A percentile compares a stretch with the other conserved stretches of the same genome.
phyloP scores from a whole-genome alignment of 1,284 basidiomycete genomes.

The Xerocomus amazonicus region DNA sequence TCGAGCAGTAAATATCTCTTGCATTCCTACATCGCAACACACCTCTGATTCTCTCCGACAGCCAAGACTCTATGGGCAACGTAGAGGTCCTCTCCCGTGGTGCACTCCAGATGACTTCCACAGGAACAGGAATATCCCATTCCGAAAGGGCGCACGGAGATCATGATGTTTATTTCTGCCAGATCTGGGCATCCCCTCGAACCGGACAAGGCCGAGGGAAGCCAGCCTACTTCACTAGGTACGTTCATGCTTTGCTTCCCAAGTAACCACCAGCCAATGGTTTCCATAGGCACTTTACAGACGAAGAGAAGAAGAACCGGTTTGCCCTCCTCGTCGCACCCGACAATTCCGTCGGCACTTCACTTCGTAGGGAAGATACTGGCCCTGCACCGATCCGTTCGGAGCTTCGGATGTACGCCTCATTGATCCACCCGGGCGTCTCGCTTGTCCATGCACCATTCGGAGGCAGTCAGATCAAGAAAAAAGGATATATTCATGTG shows the following conservation, averaged over 20 bases:
- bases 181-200: constrained; percentile 81
- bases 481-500: constrained; percentile 67
- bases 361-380: constrained; percentile 55
- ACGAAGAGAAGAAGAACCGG: constrained; percentile 75
- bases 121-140: constrained; percentile 84
- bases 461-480: constrained; percentile 28
- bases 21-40: background rate
- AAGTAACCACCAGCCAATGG: background rate
- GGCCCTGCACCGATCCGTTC: constrained; percentile 76
- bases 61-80: constrained; percentile 88
- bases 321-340: constrained; percentile 74
- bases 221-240: constrained; percentile 81
- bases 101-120: constrained; percentile 86
- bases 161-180: constrained; percentile 74
- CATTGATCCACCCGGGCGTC: constrained; percentile 55
- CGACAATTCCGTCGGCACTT: constrained; percentile 50
- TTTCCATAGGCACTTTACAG: constrained; percentile 60
- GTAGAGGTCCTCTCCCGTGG: constrained; percentile 84
- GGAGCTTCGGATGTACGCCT: constrained; percentile 59
- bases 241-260: background rate
- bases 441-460: constrained; percentile 50
- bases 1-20: constrained; percentile 62
- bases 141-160: constrained; percentile 68
- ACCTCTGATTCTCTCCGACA: constrained; percentile 26
- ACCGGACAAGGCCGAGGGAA: constrained; percentile 44